Evolutionary conservation across 2,329 filamentous ascomycete genomes (phyloP), one percentile per base, ranked within the genome.

Genomic region (Ascochyta fabae): DNA sequence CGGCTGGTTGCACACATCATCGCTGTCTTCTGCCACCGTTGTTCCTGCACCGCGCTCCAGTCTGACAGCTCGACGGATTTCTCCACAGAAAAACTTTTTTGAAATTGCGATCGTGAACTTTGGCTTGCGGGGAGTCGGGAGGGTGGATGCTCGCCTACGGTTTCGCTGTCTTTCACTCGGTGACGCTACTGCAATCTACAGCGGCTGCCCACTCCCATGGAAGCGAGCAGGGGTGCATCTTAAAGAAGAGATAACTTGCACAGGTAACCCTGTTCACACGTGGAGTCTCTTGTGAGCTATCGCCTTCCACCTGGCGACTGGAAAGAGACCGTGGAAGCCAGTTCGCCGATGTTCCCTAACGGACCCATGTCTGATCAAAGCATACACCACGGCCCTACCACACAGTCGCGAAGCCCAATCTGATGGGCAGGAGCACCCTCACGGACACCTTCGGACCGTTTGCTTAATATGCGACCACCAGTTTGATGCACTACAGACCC

Each of bases 41-140:
- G 34, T 60, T 60, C 35, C 52, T 53, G 50, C 56, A 46, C 44
- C 31, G 41, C 52, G 40, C 52, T 53, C 49, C 27, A 61, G 45
- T 39, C 36, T 62, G 61, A 56, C 61, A 60, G 51, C 52, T 59
- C 45, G 54, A 60, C 57, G 55, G 58, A 34, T 58, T 54, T 68
- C 63, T 68, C 67, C 66, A 70, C 59, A 61, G 60, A 66, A 68
- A 67, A 70, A 53, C 54, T 64, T 26, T 66, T 66, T 63, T 51
- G 62, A 70, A 67, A 71, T 70, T 69, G 48, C 62, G 39, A 62
- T 65, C 36, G 54, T 62, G 60, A 62, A 61, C 56, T 66, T 66
- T 65, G 66, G 70, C 72, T 60, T 72, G 69, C 71, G 73, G 72
- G 72, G 72, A 75, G 70, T 63, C 69, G 71, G 72, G 70, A 72